Base-by-base conservation (phyloP, 768 basidiomycete genomes). In the Boletus sp. region DNA sequence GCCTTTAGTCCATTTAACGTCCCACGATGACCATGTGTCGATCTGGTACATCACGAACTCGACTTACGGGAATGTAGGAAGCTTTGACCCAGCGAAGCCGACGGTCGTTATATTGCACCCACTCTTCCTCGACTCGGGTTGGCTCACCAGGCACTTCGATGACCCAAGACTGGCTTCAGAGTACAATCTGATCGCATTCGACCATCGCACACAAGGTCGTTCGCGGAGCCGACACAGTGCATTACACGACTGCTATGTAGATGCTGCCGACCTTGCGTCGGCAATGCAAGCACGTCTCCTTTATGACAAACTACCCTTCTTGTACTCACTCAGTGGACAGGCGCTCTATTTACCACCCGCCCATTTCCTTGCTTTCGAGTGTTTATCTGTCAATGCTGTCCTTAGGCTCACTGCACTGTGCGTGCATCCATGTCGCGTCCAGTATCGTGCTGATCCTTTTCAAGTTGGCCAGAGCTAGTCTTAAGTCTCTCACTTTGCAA, bases 111-210 rank as follows among this genome's bases (percentile, higher is more conserved):
- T 91, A 51, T 70, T 91, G 0, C 88, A 84, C 60, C 87, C 88
- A 13, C 68, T 79, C 40, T 83, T 84, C 64, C 75, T 90, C 52
- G 85, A 88, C 70, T 82, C 82, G 2, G 75, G 79, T 46, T 92
- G 87, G 87, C 72, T 87, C 53, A 75, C 77, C 29, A 73, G 77
- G 30, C 87, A 90, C 49, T 78, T 88, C 45, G 82, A 82, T 27
- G 88, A 91, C 68, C 79, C 79, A 0, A 77, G 88, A 40, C 70
- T 92, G 25, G 68, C 76, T 56, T 65, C 70, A 1, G 69, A 73
- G 39, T 90, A 78, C 70, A 91, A 91, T 64, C 66, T 91, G 30
- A 83, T 91, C 57, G 85, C 86, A 7, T 86, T 90, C 65, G 89
- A 91, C 67, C 80, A 82, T 62, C 82, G 90, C 11, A 76, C 79